Evolutionary conservation across 257 asterid species (phyloP), one percentile per base, ranked within the genome.

Genomic region (Anisodus tanguticus): DNA sequence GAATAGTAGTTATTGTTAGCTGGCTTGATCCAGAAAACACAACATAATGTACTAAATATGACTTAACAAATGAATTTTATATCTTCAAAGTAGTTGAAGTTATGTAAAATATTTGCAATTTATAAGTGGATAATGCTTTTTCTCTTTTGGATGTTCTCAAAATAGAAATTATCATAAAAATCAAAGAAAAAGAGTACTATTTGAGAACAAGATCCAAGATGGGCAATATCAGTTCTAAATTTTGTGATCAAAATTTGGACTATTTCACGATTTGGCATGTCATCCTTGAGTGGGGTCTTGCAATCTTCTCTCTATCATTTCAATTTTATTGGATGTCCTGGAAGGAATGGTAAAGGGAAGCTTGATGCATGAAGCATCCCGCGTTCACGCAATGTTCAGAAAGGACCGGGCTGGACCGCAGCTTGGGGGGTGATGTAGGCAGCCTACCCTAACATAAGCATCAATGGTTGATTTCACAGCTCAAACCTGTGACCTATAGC

Each of bases 251-350:
- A 12, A 63, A 66, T 10, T 26, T 10, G 71, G 43, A 66, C 9
- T 31, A 66, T 66, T 66, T 26, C 5, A 22, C 0, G 15, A 35
- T 51, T 51, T 6, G 64, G 26, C 26, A 4, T 26, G 41, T 26
- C 81, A 53, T 76, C 81, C 81, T 51, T 51, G 81, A 4, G 9
- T 53, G 8, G 81, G 81, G 47, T 51, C 81, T n/a, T 62, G 37
- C 37, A 62, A 62, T 62, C 68, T 62, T 19, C 37, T 76, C 81
- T 51, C 63, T 19, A 47, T 76, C 26, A 8, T 4, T 76, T 53
- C 47, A 76, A 49, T 72, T n/a, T 70, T 72, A n/a, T 74, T 12
- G 12, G 62, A 74, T 0, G 13, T 19, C 62, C 81, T 41, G 3
- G 41, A 51, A 76, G 47, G 10, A 68, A 39, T 37, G 77, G 31